Conservation (phyloP, 768 basidiomycete genomes). For the Kwoniella dendrophila region DNA sequence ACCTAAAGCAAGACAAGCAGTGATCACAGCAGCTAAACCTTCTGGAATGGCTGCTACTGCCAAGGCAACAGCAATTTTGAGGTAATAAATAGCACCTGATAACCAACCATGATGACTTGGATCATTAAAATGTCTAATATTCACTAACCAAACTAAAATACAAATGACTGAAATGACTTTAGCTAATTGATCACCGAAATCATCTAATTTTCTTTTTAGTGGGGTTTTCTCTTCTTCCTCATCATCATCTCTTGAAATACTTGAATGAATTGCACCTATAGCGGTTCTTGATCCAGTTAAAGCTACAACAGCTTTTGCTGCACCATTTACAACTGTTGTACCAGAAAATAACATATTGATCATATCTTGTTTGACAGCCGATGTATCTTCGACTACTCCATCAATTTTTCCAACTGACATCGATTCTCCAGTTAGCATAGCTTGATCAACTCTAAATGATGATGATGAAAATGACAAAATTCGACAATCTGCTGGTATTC, state of each 20-base stretch:
- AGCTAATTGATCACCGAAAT: constrained; percentile 95
- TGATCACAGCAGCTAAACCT: constrained; percentile 97
- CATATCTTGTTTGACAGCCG: constrained; percentile 98
- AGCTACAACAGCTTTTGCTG: constrained; percentile 80
- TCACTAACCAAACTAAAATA: constrained; percentile 96
- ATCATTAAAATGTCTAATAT: constrained; percentile 93
- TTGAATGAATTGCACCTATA: constrained; percentile 96
- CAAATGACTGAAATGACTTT: constrained; percentile 98
- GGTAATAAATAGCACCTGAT: constrained; percentile 96
- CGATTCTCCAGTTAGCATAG: constrained; percentile 93
- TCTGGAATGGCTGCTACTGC: constrained; percentile 99
- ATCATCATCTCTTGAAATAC: constrained; percentile 72
- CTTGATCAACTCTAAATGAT: constrained; percentile 93
- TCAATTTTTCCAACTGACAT: constrained; percentile 80
- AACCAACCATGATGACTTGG: constrained; percentile 86
- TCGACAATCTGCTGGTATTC: constrained; percentile 91
- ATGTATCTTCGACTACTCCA: constrained; percentile 68
- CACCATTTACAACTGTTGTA: constrained; percentile 94
- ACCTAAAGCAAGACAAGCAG: constrained; percentile 91
- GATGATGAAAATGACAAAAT: constrained; percentile 86
- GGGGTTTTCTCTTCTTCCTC: constrained; percentile 96
- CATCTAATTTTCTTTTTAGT: constrained; percentile 93
- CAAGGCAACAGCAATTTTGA: constrained; percentile 97
- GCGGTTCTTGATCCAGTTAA: constrained; percentile 85
- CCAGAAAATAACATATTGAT: constrained; percentile 94